Conservation (phyloP, 2,329 filamentous ascomycete genomes). For the Trichophyton equinum region DNA sequence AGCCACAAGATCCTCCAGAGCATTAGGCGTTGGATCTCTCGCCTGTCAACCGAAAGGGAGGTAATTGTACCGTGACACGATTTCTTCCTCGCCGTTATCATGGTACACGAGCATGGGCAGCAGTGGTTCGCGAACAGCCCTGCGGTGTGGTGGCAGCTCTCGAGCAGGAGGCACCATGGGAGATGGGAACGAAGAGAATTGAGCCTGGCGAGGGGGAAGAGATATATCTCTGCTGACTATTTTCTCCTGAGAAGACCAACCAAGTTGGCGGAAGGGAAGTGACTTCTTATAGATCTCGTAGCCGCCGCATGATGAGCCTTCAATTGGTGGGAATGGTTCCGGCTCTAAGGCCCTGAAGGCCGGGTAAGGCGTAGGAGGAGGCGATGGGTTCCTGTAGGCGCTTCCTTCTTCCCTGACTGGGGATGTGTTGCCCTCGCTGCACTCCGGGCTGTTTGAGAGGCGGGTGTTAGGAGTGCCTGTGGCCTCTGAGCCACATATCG, state of each 20-base stretch:
- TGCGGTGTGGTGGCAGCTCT: neutral
- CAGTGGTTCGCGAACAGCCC: neutral
- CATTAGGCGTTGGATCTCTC: neutral
- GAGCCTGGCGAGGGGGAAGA: neutral
- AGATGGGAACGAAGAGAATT: neutral
- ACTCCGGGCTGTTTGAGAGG: neutral
- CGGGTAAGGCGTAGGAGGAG: neutral
- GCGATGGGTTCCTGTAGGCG: neutral
- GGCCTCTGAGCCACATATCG: neutral
- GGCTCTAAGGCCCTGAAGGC: neutral
- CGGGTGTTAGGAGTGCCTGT: neutral
- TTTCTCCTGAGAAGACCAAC: neutral
- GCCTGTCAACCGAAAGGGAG: neutral
- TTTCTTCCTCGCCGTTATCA: neutral
- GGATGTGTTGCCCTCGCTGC: neutral
- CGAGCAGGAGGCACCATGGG: neutral
- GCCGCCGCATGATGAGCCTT: neutral
- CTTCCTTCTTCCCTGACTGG: neutral
- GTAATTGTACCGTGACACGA: neutral
- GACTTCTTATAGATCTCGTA: conserved; percentile 3
- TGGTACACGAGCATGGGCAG: neutral
- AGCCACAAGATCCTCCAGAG: neutral
- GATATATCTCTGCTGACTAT: neutral
- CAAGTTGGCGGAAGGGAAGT: conserved; percentile 2
- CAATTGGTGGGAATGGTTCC: neutral